Percentiles rank a stretch among this genome's conserved stretches.
phyloP scores from a whole-genome alignment of 306 rosid genomes.

The Castanea crenata region DNA sequence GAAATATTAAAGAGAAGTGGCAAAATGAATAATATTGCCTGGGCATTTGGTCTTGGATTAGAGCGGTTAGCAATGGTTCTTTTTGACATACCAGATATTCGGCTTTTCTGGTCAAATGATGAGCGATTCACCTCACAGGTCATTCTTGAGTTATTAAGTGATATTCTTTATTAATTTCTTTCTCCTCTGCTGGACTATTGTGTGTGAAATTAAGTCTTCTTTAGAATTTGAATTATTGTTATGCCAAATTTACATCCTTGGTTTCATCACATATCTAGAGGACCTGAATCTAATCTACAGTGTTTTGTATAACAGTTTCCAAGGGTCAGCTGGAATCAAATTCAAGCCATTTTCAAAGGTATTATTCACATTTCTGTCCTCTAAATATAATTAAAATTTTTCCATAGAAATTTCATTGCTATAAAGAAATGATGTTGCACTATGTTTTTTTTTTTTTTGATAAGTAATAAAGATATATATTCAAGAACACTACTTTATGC shows the following conservation, averaged over 20 bases:
- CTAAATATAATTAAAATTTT: background rate
- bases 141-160: slow-evolving; percentile 9
- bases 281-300: slow-evolving; percentile 2
- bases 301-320: slow-evolving; percentile 58
- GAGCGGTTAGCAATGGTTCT: slow-evolving; percentile 98
- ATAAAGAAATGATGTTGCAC: background rate
- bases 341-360: slow-evolving; percentile 96
- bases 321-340: slow-evolving; percentile 75
- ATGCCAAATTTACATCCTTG: background rate
- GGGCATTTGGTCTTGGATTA: slow-evolving; percentile 98
- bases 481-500: too few relatives aligned
- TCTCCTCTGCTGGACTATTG: slow-evolving; percentile 8
- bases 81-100: slow-evolving; percentile 95
- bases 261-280: background rate
- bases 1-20: slow-evolving; percentile 83
- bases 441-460: too few relatives aligned
- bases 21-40: slow-evolving; percentile 72
- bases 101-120: slow-evolving; percentile 90
- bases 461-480: too few relatives aligned
- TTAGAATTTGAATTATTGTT: too few relatives aligned
- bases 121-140: slow-evolving; percentile 98
- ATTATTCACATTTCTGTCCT: slow-evolving; percentile 20
- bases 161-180: slow-evolving; percentile 6
- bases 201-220: slow-evolving; percentile 1
- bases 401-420: background rate